Conservation (phyloP, 2,329 filamentous ascomycete genomes). For the Dryadomyces quercus-mongolicae region DNA sequence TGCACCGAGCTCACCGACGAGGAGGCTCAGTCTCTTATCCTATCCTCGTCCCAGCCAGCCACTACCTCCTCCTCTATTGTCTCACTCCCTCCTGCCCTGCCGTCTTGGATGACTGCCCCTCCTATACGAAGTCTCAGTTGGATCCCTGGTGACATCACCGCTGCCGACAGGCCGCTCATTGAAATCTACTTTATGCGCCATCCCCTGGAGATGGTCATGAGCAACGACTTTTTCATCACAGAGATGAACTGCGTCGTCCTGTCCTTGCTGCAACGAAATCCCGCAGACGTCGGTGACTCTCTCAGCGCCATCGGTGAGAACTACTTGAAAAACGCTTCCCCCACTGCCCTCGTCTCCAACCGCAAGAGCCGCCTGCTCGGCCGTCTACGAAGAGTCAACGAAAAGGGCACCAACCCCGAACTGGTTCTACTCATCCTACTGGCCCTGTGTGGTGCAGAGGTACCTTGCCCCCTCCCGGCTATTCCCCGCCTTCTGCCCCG, state of each 20-base stretch:
- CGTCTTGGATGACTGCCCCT: background rate
- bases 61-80: background rate
- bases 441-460: constrained; percentile 13
- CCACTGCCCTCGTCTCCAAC: constrained; percentile 1
- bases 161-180: constrained; percentile 8
- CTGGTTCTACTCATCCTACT: constrained; percentile 9
- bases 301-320: constrained; percentile 12
- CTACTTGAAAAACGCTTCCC: constrained; percentile 5
- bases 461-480: background rate
- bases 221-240: constrained; percentile 8
- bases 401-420: constrained; percentile 7
- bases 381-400: constrained; percentile 7
- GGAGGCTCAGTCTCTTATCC: background rate
- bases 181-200: constrained; percentile 12
- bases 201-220: constrained; percentile 11
- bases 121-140: constrained; percentile 7
- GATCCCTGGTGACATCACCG: constrained; percentile 6
- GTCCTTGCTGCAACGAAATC: constrained; percentile 8
- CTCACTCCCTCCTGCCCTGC: background rate
- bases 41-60: background rate
- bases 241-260: constrained; percentile 12
- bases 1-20: no score
- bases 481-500: background rate
- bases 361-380: constrained; percentile 7
- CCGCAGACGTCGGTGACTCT: constrained; percentile 8